Evolutionary conservation across 192 early-diverging fungal genomes (phyloP).

Genomic region (Diversispora epigaea): DNA sequence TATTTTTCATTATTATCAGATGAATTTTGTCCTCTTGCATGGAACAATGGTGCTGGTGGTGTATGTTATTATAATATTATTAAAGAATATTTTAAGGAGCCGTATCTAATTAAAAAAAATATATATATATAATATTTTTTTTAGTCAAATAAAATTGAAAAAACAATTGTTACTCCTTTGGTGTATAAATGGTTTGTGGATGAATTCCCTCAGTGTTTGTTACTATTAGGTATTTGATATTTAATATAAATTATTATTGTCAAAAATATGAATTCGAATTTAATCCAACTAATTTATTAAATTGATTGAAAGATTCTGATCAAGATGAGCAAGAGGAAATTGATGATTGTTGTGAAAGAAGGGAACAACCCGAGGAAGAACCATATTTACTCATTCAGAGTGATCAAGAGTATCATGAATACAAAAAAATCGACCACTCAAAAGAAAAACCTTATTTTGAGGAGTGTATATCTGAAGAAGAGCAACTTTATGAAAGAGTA

Average conservation of each 20-base stretch:
- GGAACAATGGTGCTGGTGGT: background rate
- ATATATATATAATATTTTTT: background rate
- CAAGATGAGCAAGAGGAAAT: background rate
- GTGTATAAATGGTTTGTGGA: conserved; percentile 22
- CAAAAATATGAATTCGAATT: background rate
- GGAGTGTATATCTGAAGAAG: background rate
- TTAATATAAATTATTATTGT: background rate
- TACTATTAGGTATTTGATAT: conserved; percentile 7
- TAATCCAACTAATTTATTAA: too few relatives aligned
- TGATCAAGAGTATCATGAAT: too few relatives aligned
- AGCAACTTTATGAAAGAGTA: background rate
- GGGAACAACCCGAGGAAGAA: too few relatives aligned
- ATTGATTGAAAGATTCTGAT: background rate
- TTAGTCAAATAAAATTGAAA: background rate
- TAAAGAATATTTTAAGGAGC: background rate
- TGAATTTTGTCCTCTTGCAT: conserved; percentile 1
- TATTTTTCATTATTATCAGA: background rate
- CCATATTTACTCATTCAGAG: too few relatives aligned
- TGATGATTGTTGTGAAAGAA: background rate
- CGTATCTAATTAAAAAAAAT: background rate
- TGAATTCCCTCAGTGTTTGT: conserved; percentile 1
- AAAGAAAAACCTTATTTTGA: too few relatives aligned
- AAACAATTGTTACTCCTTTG: conserved; percentile 23
- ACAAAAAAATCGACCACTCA: too few relatives aligned
- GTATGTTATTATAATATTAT: background rate